Evolutionary conservation across 2,329 filamentous ascomycete species (phyloP), one percentile per base, ranked within the genome.

Genomic region (Rhytidhysteron rufulum): DNA sequence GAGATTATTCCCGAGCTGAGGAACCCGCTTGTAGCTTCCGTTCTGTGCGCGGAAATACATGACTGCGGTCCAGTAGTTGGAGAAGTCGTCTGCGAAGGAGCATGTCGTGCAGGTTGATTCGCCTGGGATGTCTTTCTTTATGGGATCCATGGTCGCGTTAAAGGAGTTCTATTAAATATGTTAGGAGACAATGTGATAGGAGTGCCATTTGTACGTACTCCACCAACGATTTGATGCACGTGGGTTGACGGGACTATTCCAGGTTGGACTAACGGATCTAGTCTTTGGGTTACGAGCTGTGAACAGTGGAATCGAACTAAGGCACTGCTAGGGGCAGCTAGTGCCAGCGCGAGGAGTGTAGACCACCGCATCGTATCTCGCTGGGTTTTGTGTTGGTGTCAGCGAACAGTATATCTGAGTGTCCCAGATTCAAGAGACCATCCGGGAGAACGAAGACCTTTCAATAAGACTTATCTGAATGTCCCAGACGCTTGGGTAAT

Each of bases 221-320:
- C 46, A n/a, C 49, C 47, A 17, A 55, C 52, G 22, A 55, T 55
- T 25, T 55, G 52, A 38, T 55, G 52, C 6, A 55, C 50, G 43
- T 55, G 52, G 21, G 49, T 21, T n/a, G 50, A 53, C 24, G 52
- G 52, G 37, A 39, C 37, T 13, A 35, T 20, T 6, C 52, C 52
- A 10, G 52, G 52, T 13, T 44, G 37, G 4, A 55, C 44, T 21
- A 55, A 36, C 15, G 52, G 52, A 30, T 55, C 52, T 19, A 55
- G 43, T 40, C 52, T 37, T 34, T 55, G 39, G 15, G 40, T 48
- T 8, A 55, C 50, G 10, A 55, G 43, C 32, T 55, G 52, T 20
- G 50, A 51, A 40, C 52, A 55, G 22, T 53, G 52, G 37, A 55
- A 55, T 37, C 52, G 44, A 17, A 55, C 49, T 18, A 55, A 32